Evolutionary conservation across 192 early-diverging fungal genomes (phyloP).

Genomic region (Umbelopsis sp.): DNA sequence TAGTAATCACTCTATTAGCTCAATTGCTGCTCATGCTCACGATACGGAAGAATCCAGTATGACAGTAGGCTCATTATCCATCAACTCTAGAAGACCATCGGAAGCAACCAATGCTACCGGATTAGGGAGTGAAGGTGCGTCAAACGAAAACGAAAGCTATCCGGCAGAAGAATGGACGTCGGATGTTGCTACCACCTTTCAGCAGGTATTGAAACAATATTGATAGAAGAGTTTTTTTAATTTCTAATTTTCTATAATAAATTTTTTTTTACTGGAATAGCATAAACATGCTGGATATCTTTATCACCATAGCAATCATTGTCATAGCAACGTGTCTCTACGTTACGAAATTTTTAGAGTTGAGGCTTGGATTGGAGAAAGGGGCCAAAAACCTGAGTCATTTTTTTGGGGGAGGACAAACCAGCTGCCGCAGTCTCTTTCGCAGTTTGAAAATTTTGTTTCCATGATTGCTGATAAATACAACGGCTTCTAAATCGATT

Average conservation of each 20-base stretch:
- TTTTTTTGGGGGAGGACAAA: constrained; percentile 11
- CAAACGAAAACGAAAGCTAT: constrained; percentile 1
- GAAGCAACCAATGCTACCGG: neutral
- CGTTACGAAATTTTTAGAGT: neutral
- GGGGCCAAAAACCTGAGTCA: constrained; percentile 4
- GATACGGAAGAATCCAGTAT: neutral
- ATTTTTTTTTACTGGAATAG: neutral
- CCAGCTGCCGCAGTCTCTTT: constrained; percentile 1
- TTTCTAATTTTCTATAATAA: neutral
- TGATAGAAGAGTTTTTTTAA: neutral
- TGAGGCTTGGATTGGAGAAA: constrained; percentile 4
- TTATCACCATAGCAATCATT: neutral
- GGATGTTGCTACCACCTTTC: neutral
- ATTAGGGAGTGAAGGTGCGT: neutral
- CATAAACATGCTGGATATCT: neutral
- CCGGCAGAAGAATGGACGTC: neutral
- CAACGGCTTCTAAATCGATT: neutral
- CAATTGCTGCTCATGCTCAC: neutral
- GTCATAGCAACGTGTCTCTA: constrained; percentile 12
- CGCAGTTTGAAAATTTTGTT: neutral
- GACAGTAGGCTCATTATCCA: neutral
- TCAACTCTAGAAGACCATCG: neutral
- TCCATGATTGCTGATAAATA: constrained; percentile 5
- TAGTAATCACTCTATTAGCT: neutral
- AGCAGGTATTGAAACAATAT: neutral